Evolutionary conservation across 1,284 basidiomycete species (phyloP).

Genomic region (Marasmius oreades): DNA sequence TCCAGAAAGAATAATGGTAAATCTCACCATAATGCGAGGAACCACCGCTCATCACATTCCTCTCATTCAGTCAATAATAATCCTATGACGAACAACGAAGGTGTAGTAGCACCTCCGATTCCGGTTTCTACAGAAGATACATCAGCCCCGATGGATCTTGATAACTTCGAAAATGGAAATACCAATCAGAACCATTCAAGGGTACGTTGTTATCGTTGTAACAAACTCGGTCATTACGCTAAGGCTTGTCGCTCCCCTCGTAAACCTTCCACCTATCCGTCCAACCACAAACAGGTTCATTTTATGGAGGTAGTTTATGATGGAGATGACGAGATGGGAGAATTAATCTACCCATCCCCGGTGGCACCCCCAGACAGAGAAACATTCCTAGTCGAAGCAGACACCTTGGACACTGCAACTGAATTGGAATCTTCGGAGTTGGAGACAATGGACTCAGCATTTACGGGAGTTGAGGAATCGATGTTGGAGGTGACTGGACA

Average conservation of each 20-base stretch:
- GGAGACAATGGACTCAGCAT: too few relatives aligned
- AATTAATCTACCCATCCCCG: neutral
- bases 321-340: neutral
- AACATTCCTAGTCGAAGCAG: too few relatives aligned
- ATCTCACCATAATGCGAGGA: neutral
- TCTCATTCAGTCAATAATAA: neutral
- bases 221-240: neutral
- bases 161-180: neutral
- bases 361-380: neutral
- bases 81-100: neutral
- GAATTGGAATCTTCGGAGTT: too few relatives aligned
- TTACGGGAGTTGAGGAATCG: neutral
- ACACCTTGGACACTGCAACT: too few relatives aligned
- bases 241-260: neutral
- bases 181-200: neutral
- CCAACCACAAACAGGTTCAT: neutral
- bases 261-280: neutral
- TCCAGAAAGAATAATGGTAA: neutral
- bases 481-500: neutral
- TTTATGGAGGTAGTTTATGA: neutral
- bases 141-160: constrained; percentile 4
- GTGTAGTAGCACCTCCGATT: neutral
- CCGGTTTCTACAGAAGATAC: neutral
- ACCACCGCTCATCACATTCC: neutral
- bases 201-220: constrained; percentile 2